A percentile compares a stretch with the other conserved stretches of the same genome.
These are phyloP conservation scores for Parsonsia alboflavescens DNA, from an alignment of 257 asterid species.

Conservation along the genomic window DNA sequence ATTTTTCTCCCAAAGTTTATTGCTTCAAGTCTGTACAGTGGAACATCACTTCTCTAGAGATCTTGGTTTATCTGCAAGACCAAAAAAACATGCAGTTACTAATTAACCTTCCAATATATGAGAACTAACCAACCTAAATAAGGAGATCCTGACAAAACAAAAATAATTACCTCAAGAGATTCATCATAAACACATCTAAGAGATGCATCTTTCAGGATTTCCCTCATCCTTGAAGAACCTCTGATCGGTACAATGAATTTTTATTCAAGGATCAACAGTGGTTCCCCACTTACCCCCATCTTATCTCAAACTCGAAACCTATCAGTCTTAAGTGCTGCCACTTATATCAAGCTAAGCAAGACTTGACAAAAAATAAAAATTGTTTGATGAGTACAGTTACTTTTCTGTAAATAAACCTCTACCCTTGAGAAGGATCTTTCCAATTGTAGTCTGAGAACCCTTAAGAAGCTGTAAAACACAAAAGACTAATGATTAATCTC, in stretches of 20 bases:
- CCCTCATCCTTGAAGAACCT: no score
- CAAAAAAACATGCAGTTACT: constrained; percentile 7
- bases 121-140: background rate
- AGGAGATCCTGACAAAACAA: background rate
- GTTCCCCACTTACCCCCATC: no score
- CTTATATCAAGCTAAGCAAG: no score
- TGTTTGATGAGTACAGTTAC: constrained; percentile 34
- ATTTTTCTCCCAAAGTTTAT: constrained; percentile 97
- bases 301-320: no score
- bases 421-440: constrained; percentile 59
- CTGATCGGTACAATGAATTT: no score
- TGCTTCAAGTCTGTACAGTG: constrained; percentile 91
- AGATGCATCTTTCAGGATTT: no score
- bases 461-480: constrained; percentile 37
- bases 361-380: no score
- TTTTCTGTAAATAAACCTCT: constrained; percentile 63
- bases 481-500: background rate
- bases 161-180: constrained; percentile 76
- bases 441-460: constrained; percentile 61
- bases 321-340: no score
- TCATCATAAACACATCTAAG: constrained; percentile 92
- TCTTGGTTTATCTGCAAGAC: constrained; percentile 87
- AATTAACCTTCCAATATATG: background rate
- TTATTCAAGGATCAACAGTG: no score
- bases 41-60: constrained; percentile 89